Base-by-base conservation (phyloP, 345 rosid genomes). In the Rubroshorea leprosula region DNA sequence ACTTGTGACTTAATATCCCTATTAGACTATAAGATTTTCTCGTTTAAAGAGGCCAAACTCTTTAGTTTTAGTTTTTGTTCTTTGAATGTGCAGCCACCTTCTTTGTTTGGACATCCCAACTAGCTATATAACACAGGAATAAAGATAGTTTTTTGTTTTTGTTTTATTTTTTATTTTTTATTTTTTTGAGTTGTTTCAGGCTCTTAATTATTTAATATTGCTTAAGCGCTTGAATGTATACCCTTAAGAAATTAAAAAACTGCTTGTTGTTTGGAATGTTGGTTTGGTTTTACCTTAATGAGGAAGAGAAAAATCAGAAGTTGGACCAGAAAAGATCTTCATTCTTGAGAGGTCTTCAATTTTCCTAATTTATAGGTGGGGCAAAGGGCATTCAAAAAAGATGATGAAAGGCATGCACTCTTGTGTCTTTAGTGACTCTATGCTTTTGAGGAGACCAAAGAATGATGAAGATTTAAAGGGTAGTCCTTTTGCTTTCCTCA, bases 351-450 rank as follows among this genome's bases (percentile, higher is more conserved):
- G 31, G n/a, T 19, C 49, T 31, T 31, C 49, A 19, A 4, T n/a
- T 19, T 17, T 17, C 16, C 5, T 2, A 61, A n/a, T 35, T 25
- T 9, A 49, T 57, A 50, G 58, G 76, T 70, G 76, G 81, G 84
- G 58, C 74, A 57, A 49, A 38, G 20, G 45, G 51, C 70, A 71
- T 47, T 64, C 65, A 49, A 45, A 61, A 39, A 60, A 44, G 17
- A 71, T 77, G 58, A 68, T 75, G 78, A 68, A 66, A 66, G 59
- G 56, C 44, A 49, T 26, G 71, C 80, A 67, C 74, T 72, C 74
- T 8, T 55, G 0, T 23, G 44, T 29, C 20, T 50, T 64, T 67
- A 61, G 27, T 71, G 62, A 49, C 64, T 47, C 25, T 47, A 6
- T 49, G 18, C 68, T 68, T 54, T 64, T 61, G 23, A 62, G 55